Percentiles rank a stretch among this genome's conserved stretches.
Evolutionary conservation across 805 yeast species (phyloP).

Genomic region (Candida ovalis): DNA sequence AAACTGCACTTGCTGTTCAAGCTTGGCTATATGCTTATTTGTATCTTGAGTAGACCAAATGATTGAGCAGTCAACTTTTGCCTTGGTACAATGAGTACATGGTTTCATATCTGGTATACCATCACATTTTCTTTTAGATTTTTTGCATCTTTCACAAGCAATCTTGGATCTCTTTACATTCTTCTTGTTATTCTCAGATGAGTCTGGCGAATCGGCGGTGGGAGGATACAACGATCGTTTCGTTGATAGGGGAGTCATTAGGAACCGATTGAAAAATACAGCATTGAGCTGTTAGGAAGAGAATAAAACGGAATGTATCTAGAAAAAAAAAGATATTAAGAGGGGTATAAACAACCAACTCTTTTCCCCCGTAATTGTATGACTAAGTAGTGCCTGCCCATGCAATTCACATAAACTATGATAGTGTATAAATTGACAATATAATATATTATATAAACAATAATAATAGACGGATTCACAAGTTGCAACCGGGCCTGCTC

Average conservation of each 20-base stretch:
- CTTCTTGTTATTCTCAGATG: neutral
- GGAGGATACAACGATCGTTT: neutral
- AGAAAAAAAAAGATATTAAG: neutral
- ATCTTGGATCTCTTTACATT: conserved; percentile 6
- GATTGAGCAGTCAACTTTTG: conserved; percentile 16
- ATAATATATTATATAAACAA: too few species aligned
- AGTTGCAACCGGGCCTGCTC: too few species aligned
- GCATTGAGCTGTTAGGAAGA: too few species aligned
- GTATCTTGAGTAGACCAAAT: conserved; percentile 8
- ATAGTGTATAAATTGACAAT: too few species aligned
- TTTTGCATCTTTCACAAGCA: conserved; percentile 22
- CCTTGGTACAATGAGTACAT: conserved; percentile 13
- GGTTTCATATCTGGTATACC: conserved; percentile 20
- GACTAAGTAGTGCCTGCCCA: too few species aligned
- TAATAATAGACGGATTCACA: too few species aligned
- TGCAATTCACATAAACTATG: too few species aligned
- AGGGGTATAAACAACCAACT: too few species aligned
- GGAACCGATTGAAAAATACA: too few species aligned
- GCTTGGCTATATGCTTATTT: conserved; percentile 10
- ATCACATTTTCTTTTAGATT: conserved; percentile 21
- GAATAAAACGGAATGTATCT: neutral
- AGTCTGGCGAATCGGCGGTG: neutral
- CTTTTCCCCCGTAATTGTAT: too few species aligned
- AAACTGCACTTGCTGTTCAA: conserved; percentile 17
- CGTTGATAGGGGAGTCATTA: neutral